Base-by-base conservation (phyloP, 78 protist species). In the Dictyostelium discoideum region DNA sequence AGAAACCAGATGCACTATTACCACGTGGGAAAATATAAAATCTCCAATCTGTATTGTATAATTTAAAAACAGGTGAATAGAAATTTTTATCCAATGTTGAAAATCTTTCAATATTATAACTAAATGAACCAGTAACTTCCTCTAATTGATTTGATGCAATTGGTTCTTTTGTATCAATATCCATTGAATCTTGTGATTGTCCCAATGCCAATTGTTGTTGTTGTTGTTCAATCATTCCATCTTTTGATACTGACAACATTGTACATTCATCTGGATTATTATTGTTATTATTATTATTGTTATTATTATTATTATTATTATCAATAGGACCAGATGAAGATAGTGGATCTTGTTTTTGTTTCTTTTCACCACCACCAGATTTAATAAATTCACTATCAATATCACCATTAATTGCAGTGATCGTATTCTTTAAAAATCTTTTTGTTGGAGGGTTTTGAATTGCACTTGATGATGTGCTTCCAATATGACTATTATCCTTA, bases 1-100 rank as follows among this genome's bases (percentile, higher is more conserved):
- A 90, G 84, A 90, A 90, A 50, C 86, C 86, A 13, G 50, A 50
- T 10, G 88, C 95, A 26, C 81, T 54, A 77, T 90, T 90, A 13
- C 95, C 95, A 50, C 77, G 84, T 32, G 95, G 95, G 84, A 90
- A 90, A 16, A 90, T 73, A 82, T 90, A 90, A 80, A 90, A 90
- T 82, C 95, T 90, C 95, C 95, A 90, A 39, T 73, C 79, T 24
- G 88, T 90, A 24, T 48, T 67, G 60, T 72, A 67, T 4, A 90
- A 44, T 20, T n/a, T 73, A 46, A 90, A 90, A 9, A 90, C 54
- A n/a, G 95, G 95, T 6, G 95, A 90, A 46, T 90, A 90, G 54
- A 90, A 90, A n/a, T 54, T 72, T 29, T 90, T 90, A 3, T 90
- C 95, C 20, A 82, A 46, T 63, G 95, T 82, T 14, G 78, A 72